Evolutionary conservation across 2,329 filamentous ascomycete genomes (phyloP), one percentile per base, ranked within the genome.

Genomic region (Fusarium sp.): DNA sequence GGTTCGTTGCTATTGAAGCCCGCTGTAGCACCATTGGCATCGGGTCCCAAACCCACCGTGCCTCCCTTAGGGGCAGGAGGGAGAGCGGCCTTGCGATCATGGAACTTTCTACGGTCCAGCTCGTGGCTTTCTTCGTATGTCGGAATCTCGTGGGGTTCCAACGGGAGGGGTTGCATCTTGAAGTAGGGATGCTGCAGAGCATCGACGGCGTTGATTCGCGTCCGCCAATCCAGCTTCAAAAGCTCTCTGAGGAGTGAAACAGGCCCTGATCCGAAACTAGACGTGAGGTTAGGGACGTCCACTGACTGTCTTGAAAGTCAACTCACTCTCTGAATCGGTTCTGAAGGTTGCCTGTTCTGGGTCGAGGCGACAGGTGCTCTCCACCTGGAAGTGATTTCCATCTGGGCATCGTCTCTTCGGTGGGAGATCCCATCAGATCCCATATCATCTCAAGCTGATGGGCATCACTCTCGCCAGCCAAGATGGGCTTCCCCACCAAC

Each of bases 361-460:
- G 66, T 81, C 90, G 86, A 83, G 97, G 82, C 50, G 89, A 91
- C 14, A 97, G 82, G 6, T 90, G 90, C 74, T 98, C 94, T 43
- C 92, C 95, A 7, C 95, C 95, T 6, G 95, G 95, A 4, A 99
- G 86, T 6, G 87, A 85, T 76, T 90, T 92, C 94, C 95, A 99
- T 9, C 94, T 94, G 2, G 97, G 97, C 97, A 99, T 98, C 47
- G 86, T 97, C 59, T 95, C 91, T 22, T 98, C 95, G 1, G 89
- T 98, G 1, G 97, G 97, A 1, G 94, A 93, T 15, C 97, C 97
- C 75, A 98, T 93, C 43, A 99, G 88, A 73, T 95, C 94, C 84
- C 97, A 99, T 68, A 99, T 98, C 56, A 98, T 91, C 14, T 98
- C 93, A 14, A 97, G 91, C 83, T 99, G 97, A 79, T 98, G 93